These are phyloP conservation scores for Saccharomycopsis fibuligera DNA, from an alignment of 805 yeast genomes.

Conservation along the genomic window DNA sequence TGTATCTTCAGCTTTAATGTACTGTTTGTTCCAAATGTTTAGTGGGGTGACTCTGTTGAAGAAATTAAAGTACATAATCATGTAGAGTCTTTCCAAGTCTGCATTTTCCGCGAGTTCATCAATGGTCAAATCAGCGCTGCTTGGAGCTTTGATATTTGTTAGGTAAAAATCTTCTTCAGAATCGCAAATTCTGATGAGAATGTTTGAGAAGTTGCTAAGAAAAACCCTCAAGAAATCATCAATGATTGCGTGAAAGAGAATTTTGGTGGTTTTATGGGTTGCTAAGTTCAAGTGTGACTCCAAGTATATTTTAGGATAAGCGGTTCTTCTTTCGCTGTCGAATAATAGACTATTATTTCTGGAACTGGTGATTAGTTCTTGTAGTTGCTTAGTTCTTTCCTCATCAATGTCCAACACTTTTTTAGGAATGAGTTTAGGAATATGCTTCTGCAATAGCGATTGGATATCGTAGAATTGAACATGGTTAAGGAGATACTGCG, in stretches of 20 bases:
- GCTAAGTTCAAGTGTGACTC: constrained; percentile 8
- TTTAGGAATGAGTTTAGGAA: constrained; percentile 50
- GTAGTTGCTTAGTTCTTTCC: constrained; percentile 33
- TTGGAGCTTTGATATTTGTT: constrained; percentile 23
- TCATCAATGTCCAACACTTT: constrained; percentile 47
- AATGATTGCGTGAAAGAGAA: constrained; percentile 9
- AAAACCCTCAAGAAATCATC: constrained; percentile 24
- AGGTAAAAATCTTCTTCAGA: constrained; percentile 23
- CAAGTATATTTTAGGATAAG: constrained; percentile 15
- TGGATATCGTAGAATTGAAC: constrained; percentile 59
- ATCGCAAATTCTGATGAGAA: constrained; percentile 30
- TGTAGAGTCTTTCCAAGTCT: constrained; percentile 81
- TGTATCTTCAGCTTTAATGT: constrained; percentile 31
- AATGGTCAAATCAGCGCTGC: constrained; percentile 29
- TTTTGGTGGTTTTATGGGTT: not conserved
- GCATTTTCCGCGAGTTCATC: constrained; percentile 67
- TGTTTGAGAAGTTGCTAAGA: constrained; percentile 31
- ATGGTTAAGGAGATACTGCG: constrained; percentile 26
- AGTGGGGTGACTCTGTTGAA: not conserved
- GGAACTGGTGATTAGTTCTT: constrained; percentile 20
- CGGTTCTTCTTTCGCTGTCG: not conserved
- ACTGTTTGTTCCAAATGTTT: not conserved
- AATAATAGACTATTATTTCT: not conserved
- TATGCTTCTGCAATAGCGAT: constrained; percentile 56
- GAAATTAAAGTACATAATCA: constrained; percentile 26